phyloP scores from a whole-genome alignment of 2,329 filamentous ascomycete species.

The Xylaria digitata region DNA sequence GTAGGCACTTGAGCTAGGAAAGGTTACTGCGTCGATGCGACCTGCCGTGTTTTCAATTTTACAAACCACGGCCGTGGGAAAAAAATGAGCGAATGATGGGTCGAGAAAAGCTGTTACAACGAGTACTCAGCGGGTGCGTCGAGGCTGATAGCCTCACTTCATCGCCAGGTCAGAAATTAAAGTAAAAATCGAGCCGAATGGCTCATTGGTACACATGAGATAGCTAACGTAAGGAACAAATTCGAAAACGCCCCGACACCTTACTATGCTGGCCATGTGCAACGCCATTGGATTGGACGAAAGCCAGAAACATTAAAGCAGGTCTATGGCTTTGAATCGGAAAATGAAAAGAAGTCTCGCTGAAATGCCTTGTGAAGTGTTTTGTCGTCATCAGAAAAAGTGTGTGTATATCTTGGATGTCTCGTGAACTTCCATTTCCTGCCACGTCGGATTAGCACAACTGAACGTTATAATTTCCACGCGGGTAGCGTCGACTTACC shows the following conservation, averaged over 20 bases:
- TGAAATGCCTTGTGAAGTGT: constrained; percentile 47
- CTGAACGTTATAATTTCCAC: neutral
- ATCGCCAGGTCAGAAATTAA: constrained; percentile 42
- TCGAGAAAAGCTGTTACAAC: constrained; percentile 17
- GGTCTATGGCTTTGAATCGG: constrained; percentile 47
- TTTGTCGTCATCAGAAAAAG: constrained; percentile 84
- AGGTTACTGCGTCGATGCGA: constrained; percentile 19
- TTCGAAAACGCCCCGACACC: constrained; percentile 66
- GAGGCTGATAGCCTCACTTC: constrained; percentile 26
- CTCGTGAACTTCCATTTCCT: constrained; percentile 99
- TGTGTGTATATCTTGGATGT: constrained; percentile 99
- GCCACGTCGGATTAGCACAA: constrained; percentile 53
- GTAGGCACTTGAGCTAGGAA: constrained; percentile 10
- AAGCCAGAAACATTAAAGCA: constrained; percentile 63
- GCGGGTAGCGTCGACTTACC: constrained; percentile 65
- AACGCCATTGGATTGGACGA: constrained; percentile 64
- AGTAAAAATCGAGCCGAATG: constrained; percentile 36
- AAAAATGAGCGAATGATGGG: constrained; percentile 11
- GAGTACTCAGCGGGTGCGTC: constrained; percentile 5
- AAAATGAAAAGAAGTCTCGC: constrained; percentile 42
- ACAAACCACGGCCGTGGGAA: constrained; percentile 3
- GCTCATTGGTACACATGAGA: constrained; percentile 40
- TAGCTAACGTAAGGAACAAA: constrained; percentile 48
- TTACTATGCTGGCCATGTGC: constrained; percentile 66
- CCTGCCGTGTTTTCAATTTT: constrained; percentile 7